Evolutionary conservation across 108 stramenopile species (phyloP).

Genomic region (Aurantiochytrium sp.): DNA sequence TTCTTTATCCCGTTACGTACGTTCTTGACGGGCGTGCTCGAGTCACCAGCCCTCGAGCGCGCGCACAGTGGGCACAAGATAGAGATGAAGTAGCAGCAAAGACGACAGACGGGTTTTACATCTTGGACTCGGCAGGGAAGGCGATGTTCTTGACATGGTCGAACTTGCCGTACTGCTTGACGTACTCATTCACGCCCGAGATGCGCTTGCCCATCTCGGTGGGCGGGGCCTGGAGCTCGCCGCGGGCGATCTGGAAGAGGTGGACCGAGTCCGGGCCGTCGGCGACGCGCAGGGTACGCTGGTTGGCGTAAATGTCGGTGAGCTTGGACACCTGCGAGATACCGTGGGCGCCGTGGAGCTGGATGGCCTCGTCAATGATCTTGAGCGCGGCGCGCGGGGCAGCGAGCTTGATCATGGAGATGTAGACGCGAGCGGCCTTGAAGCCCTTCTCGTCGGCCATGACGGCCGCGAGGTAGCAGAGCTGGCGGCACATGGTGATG

Average conservation of each 20-base stretch:
- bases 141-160: conserved; percentile 26
- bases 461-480: conserved; percentile 40
- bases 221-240: not conserved
- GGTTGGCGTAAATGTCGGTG: conserved; percentile 69
- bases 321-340: conserved; percentile 72
- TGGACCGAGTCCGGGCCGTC: conserved; percentile 94
- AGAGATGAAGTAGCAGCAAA: no score
- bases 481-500: conserved; percentile 1
- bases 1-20: no score
- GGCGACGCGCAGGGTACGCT: conserved; percentile 81
- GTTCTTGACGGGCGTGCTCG: no score
- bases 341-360: conserved; percentile 83
- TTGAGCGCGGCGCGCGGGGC: not conserved
- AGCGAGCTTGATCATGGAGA: conserved; percentile 51
- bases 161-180: conserved; percentile 16
- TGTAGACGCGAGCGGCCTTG: conserved; percentile 35
- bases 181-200: not conserved
- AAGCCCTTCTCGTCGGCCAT: conserved; percentile 44
- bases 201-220: not conserved
- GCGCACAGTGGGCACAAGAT: no score
- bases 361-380: conserved; percentile 82
- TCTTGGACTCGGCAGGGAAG: conserved; percentile 21
- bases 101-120: not conserved
- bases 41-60: no score
- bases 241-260: conserved; percentile 4